Base-by-base conservation (phyloP, 83 land plant genomes). In the Picea engelmannii region DNA sequence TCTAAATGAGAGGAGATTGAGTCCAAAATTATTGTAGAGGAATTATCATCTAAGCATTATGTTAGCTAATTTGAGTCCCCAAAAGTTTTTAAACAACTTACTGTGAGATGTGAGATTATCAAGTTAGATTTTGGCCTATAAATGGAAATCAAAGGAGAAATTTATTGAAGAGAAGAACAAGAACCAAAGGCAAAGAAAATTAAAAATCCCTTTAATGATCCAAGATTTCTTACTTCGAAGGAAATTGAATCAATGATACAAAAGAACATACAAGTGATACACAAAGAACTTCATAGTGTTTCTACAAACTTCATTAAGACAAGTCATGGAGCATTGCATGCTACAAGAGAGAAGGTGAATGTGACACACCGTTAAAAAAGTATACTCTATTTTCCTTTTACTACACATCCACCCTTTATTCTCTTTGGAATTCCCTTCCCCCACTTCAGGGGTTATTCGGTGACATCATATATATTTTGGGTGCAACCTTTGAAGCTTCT, bases 161-260 rank as follows among this genome's bases (percentile, higher is more conserved):
- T 3, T 31, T 20, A 5, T 13, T 55, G 3, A 58, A 25, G 20
- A 59, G 63, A 77, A 59, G 35, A 55, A 55, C 63, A 55, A 13
- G 35, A 58, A 13, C 0, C 79, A 25, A 77, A 77, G 63, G 79
- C 59, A 11, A 40, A 77, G 58, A 55, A 76, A 24, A 27, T 17
- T 55, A 13, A 78, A 27, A 27, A 78, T 13, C 21, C 0, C 63
- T 58, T 78, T 13, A 20, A 58, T 31, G 42, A 60, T 25, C 13
- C 79, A 10, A 60, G 42, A 25, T 59, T 15, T 60, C 52, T 31
- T 0, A 61, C 63, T 23, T 25, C 62, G 6, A 64, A 27, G 35
- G 79, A 55, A 58, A 60, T 42, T 52, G 79, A 78, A 78, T 25
- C 76, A 73, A 38, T 38, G 40, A 38, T 31, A 31, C 35, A 38